phyloP scores from a whole-genome alignment of 2,329 filamentous ascomycete genomes.

The Pezicula rhizophila region DNA sequence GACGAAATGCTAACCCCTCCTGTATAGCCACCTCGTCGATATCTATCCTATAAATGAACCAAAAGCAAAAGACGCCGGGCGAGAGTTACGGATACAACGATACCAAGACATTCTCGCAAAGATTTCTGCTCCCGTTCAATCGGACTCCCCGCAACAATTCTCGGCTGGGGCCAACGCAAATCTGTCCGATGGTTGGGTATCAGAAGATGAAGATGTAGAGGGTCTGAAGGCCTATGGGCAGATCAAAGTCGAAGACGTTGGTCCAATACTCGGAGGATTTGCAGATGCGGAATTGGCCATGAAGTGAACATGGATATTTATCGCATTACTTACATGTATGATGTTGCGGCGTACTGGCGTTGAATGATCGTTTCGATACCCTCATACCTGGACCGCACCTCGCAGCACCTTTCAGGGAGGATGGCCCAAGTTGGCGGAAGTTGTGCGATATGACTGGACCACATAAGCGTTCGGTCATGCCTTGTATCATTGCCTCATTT shows the following conservation, averaged over 20 bases:
- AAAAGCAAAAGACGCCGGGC: constrained; percentile 43
- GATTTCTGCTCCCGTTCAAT: constrained; percentile 43
- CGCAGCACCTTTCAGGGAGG: constrained; percentile 17
- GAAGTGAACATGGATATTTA: constrained; percentile 21
- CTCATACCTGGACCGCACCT: constrained; percentile 18
- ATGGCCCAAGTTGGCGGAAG: constrained; percentile 14
- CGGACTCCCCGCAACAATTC: constrained; percentile 27
- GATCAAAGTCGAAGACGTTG: constrained; percentile 28
- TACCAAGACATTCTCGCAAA: constrained; percentile 59
- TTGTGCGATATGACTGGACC: constrained; percentile 25
- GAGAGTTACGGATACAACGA: constrained; percentile 49
- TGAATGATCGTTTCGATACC: constrained; percentile 22
- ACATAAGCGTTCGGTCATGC: constrained; percentile 28
- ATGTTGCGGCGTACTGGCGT: constrained; percentile 24
- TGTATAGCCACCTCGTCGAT: constrained; percentile 57
- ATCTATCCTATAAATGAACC: constrained; percentile 59
- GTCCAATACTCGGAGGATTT: constrained; percentile 28
- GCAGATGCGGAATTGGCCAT: constrained; percentile 25
- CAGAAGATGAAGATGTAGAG: constrained; percentile 27
- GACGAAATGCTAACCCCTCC: constrained; percentile 11
- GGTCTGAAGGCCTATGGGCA: constrained; percentile 20
- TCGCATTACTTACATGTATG: constrained; percentile 13
- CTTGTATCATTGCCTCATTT: constrained; percentile 30
- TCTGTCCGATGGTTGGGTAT: constrained; percentile 38
- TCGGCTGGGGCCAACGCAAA: constrained; percentile 18